Percentiles rank a stretch among this genome's conserved stretches.
These are phyloP conservation scores for Tephrocybe sp. DNA, from an alignment of 768 basidiomycete genomes.

Conservation along the genomic window DNA sequence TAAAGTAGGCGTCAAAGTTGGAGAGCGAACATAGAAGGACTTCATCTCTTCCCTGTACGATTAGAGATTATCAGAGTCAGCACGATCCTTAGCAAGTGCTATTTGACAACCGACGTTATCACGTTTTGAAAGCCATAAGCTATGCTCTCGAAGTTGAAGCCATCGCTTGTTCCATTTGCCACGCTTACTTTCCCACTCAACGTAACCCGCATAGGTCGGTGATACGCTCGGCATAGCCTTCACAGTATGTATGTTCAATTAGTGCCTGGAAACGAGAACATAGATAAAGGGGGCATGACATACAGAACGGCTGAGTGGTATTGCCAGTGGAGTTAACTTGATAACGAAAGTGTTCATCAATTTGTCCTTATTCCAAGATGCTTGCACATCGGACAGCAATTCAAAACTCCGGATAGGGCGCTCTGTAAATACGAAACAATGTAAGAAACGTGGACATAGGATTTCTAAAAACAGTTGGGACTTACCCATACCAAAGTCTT, in stretches of 20 bases:
- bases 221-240: constrained; percentile 44
- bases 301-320: constrained; percentile 57
- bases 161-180: constrained; percentile 96
- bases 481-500: constrained; percentile 91
- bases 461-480: constrained; percentile 9
- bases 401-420: constrained; percentile 90
- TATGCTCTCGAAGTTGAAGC: constrained; percentile 83
- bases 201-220: constrained; percentile 53
- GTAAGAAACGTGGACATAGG: constrained; percentile 6
- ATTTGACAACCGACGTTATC: constrained; percentile 60
- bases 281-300: constrained; percentile 21
- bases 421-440: constrained; percentile 46
- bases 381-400: constrained; percentile 70
- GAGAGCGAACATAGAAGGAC: constrained; percentile 78
- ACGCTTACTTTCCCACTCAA: constrained; percentile 87
- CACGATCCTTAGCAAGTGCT: neutral
- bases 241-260: constrained; percentile 7
- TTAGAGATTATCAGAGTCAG: constrained; percentile 8
- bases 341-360: constrained; percentile 77
- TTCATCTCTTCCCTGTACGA: constrained; percentile 77
- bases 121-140: constrained; percentile 84
- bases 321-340: constrained; percentile 67
- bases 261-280: neutral
- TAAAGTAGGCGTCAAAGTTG: constrained; percentile 83
- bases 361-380: constrained; percentile 87